A percentile compares a stretch with the other conserved stretches of the same genome.
These are phyloP conservation scores for Salvia rosmarinus DNA, from an alignment of 257 asterid species.

Conservation along the genomic window DNA sequence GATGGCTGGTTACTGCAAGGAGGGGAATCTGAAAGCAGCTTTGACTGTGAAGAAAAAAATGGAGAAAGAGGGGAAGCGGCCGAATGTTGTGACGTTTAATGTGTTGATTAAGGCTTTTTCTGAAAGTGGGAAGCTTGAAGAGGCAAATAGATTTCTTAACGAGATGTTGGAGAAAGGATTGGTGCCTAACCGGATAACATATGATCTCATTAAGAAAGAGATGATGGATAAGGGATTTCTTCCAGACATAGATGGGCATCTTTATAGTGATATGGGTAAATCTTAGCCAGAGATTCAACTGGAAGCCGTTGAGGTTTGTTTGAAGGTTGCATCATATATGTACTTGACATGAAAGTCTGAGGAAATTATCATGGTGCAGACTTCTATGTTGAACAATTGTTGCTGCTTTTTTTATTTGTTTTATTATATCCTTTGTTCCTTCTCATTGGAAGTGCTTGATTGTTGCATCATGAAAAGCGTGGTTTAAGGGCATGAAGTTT, in stretches of 20 bases:
- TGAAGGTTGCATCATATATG: conserved; percentile 1
- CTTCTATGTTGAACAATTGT: neutral
- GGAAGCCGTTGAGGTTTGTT: conserved; percentile 11
- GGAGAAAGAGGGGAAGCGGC: conserved; percentile 80
- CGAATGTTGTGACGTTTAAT: conserved; percentile 78
- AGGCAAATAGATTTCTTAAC: conserved; percentile 68
- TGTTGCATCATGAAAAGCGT: no score
- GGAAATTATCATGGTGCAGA: neutral
- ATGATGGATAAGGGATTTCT: conserved; percentile 88
- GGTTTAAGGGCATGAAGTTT: no score
- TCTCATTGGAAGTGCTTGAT: neutral
- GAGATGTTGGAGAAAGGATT: conserved; percentile 97
- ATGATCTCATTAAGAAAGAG: conserved; percentile 70
- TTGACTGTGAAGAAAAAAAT: conserved; percentile 67
- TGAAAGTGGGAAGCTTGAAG: conserved; percentile 61
- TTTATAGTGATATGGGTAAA: conserved; percentile 48
- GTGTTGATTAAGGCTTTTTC: conserved; percentile 75
- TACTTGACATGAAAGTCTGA: neutral
- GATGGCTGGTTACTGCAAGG: conserved; percentile 71
- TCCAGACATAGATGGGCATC: conserved; percentile 86
- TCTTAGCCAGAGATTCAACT: conserved; percentile 26
- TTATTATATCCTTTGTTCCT: neutral
- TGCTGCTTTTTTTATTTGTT: neutral
- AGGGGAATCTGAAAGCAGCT: conserved; percentile 66
- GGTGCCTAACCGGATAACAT: conserved; percentile 70